Conservation (phyloP, 805 yeast genomes). For the Metschnikowia reukaufii region DNA sequence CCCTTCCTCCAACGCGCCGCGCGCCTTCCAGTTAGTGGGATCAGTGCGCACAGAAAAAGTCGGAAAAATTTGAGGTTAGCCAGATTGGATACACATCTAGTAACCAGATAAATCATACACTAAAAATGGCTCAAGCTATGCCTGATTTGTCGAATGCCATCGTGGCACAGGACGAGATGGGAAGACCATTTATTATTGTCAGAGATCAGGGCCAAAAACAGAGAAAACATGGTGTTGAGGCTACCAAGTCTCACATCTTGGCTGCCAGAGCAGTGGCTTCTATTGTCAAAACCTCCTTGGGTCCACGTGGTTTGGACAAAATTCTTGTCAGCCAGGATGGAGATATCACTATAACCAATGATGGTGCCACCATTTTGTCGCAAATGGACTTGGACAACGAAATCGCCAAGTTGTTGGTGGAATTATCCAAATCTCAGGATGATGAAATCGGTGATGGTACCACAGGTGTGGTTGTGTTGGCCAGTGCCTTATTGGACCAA, state of each 20-base stretch:
- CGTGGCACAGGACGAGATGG: constrained; percentile 99
- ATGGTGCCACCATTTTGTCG: constrained; percentile 94
- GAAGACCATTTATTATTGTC: constrained; percentile 97
- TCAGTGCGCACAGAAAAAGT: constrained; percentile 11
- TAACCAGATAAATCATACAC: constrained; percentile 3
- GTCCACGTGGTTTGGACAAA: constrained; percentile 98
- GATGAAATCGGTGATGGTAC: constrained; percentile 99
- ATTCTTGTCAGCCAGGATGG: constrained; percentile 95
- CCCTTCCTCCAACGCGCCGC: constrained; percentile 1
- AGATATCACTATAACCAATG: constrained; percentile 96
- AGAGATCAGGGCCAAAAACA: constrained; percentile 81
- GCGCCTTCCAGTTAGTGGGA: constrained; percentile 1
- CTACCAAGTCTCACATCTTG: constrained; percentile 75
- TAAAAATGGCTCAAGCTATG: constrained; percentile 39
- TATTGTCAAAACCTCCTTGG: constrained; percentile 87
- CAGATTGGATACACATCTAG: background rate
- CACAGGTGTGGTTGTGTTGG: constrained; percentile 96
- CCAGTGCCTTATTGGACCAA: constrained; percentile 91
- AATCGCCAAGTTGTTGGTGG: constrained; percentile 93
- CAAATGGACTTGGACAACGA: constrained; percentile 96
- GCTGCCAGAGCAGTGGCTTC: constrained; percentile 96
- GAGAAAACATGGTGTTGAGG: constrained; percentile 51
- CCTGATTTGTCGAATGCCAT: constrained; percentile 98
- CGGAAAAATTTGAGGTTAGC: constrained; percentile 9
- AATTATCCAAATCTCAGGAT: constrained; percentile 91